Percentiles rank a stretch among this genome's conserved stretches.
These are phyloP conservation scores for Blastocystis sp. DNA, from an alignment of 352 stramenopile species.

Conservation along the genomic window DNA sequence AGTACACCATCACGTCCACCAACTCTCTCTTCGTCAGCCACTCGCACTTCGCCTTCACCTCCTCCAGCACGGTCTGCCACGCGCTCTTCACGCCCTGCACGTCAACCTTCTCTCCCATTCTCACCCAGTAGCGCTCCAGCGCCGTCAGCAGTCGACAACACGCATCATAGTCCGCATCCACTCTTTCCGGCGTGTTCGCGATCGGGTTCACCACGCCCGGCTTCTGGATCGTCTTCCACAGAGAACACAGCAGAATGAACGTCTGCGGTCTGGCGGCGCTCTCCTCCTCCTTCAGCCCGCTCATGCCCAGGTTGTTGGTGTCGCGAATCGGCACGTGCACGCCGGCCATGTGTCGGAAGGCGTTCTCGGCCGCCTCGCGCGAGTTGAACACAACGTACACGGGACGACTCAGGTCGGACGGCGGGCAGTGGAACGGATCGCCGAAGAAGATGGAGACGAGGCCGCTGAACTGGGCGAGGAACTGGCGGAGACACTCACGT, in stretches of 20 bases:
- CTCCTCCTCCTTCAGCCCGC: constrained; percentile 50
- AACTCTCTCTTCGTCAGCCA: constrained; percentile 5
- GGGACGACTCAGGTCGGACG: constrained; percentile 30
- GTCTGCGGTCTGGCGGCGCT: background rate
- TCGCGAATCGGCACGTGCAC: constrained; percentile 43
- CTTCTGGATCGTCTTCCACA: background rate
- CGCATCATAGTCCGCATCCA: background rate
- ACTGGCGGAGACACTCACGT: constrained; percentile 30
- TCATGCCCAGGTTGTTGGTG: constrained; percentile 9
- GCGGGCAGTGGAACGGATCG: constrained; percentile 61
- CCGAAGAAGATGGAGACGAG: constrained; percentile 46
- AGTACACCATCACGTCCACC: constrained; percentile 24
- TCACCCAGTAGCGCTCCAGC: constrained; percentile 17
- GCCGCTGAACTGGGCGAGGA: background rate
- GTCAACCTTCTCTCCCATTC: background rate
- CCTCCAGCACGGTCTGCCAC: background rate
- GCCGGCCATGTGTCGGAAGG: constrained; percentile 42
- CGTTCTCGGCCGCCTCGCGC: background rate
- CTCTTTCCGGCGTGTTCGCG: constrained; percentile 1
- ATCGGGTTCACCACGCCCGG: background rate
- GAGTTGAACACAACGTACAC: constrained; percentile 47
- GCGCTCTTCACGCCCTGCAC: background rate
- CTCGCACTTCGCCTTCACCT: background rate
- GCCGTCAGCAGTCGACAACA: background rate
- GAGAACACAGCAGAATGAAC: constrained; percentile 59